A percentile compares a stretch with the other conserved stretches of the same genome.
phyloP scores from a whole-genome alignment of 257 asterid genomes.

The Nicotiana noctiflora region DNA sequence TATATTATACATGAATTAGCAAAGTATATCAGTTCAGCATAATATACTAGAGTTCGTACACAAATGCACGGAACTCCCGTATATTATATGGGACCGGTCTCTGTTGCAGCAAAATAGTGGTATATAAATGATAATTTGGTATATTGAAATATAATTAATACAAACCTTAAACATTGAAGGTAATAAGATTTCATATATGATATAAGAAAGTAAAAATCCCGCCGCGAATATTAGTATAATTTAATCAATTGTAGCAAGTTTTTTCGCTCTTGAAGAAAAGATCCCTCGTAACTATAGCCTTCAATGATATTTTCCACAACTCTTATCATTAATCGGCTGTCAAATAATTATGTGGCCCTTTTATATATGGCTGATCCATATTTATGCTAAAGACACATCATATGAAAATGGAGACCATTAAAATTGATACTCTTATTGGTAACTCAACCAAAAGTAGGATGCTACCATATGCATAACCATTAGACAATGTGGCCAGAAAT shows the following conservation, averaged over 20 bases:
- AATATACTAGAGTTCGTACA: too few species aligned
- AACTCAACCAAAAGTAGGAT: neutral
- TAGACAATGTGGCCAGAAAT: constrained; percentile 6
- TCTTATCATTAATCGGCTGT: neutral
- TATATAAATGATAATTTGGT: too few species aligned
- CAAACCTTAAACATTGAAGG: too few species aligned
- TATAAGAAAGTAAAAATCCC: too few species aligned
- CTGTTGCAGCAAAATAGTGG: too few species aligned
- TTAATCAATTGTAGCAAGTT: neutral
- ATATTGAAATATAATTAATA: too few species aligned
- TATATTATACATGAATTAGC: too few species aligned
- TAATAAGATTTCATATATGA: too few species aligned
- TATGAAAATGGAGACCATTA: neutral
- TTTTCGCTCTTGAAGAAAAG: neutral
- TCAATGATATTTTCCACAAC: neutral
- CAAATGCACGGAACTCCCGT: too few species aligned
- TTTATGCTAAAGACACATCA: neutral
- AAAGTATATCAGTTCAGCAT: too few species aligned
- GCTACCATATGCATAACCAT: neutral
- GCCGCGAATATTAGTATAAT: too few species aligned
- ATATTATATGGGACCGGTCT: too few species aligned
- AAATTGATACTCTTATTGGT: neutral
- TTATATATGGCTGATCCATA: neutral
- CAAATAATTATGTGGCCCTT: neutral
- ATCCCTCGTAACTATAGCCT: neutral